Percentiles rank a stretch among this genome's conserved stretches.
These are phyloP conservation scores for Arachnomyces sp. DNA, from an alignment of 2,329 filamentous ascomycete species.

Conservation along the genomic window DNA sequence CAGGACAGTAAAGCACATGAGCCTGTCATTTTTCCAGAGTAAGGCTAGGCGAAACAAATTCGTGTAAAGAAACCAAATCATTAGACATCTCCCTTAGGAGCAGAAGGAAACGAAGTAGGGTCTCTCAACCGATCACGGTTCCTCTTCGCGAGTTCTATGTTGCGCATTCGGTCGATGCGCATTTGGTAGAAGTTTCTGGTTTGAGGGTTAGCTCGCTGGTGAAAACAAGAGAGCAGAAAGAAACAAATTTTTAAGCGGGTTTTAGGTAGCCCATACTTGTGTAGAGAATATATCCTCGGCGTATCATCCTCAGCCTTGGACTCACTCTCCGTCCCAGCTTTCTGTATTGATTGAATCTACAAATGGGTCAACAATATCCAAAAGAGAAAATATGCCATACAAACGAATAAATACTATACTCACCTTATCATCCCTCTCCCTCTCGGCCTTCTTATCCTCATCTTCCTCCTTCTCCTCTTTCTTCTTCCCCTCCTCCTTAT, in stretches of 20 bases:
- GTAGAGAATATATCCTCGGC: conserved; percentile 73
- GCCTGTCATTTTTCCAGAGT: too few species aligned
- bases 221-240: neutral
- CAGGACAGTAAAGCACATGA: too few species aligned
- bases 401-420: conserved; percentile 1
- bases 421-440: conserved; percentile 50
- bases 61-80: neutral
- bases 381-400: conserved; percentile 4
- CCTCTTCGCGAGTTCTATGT: conserved; percentile 69
- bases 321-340: conserved; percentile 33
- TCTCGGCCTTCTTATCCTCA: conserved; percentile 37
- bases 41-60: too few species aligned
- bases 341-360: conserved; percentile 43
- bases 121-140: conserved; percentile 74
- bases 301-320: conserved; percentile 43
- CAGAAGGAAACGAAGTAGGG: conserved; percentile 74
- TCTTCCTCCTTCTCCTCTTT: conserved; percentile 41
- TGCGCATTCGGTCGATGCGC: conserved; percentile 68
- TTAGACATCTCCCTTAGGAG: conserved; percentile 55
- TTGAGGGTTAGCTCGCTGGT: conserved; percentile 6
- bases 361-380: conserved; percentile 1
- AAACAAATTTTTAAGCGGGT: too few species aligned
- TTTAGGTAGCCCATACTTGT: conserved; percentile 52
- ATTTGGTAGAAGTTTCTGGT: conserved; percentile 76
- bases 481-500: conserved; percentile 42